Conservation (phyloP, 305 asterid species). For the Fraxinus xanthoxyloides region DNA sequence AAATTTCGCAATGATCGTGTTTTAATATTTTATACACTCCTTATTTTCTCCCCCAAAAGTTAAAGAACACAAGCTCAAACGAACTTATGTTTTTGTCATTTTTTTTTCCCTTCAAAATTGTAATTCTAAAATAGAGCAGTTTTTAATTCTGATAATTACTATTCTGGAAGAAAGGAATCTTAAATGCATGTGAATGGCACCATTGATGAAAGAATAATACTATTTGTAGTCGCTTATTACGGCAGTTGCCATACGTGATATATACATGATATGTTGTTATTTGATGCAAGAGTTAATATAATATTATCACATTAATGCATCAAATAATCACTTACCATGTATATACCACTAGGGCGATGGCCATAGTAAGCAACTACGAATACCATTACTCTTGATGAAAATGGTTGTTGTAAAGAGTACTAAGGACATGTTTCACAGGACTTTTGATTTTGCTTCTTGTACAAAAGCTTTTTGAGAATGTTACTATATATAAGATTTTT, state of each 20-base stretch:
- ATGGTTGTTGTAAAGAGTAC: not conserved
- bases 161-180: not conserved
- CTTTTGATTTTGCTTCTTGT: not conserved
- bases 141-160: not conserved
- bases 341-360: too few relatives aligned
- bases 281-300: too few relatives aligned
- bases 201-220: too few relatives aligned
- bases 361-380: too few relatives aligned
- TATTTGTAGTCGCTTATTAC: too few relatives aligned
- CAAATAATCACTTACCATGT: too few relatives aligned
- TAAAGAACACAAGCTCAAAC: not conserved
- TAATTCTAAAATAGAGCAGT: not conserved
- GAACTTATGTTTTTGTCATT: not conserved
- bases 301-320: too few relatives aligned
- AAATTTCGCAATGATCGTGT: not conserved
- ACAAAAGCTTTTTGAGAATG: not conserved
- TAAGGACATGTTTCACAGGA: not conserved
- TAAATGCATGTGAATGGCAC: not conserved
- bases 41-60: not conserved
- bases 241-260: too few relatives aligned
- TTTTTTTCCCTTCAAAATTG: not conserved
- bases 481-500: too few relatives aligned
- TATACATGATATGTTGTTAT: too few relatives aligned
- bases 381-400: not conserved
- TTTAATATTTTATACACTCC: not conserved